Evolutionary conservation across 1,139 yeast genomes (phyloP), one percentile per base, ranked within the genome.

Genomic region (Candida frijolesensis): DNA sequence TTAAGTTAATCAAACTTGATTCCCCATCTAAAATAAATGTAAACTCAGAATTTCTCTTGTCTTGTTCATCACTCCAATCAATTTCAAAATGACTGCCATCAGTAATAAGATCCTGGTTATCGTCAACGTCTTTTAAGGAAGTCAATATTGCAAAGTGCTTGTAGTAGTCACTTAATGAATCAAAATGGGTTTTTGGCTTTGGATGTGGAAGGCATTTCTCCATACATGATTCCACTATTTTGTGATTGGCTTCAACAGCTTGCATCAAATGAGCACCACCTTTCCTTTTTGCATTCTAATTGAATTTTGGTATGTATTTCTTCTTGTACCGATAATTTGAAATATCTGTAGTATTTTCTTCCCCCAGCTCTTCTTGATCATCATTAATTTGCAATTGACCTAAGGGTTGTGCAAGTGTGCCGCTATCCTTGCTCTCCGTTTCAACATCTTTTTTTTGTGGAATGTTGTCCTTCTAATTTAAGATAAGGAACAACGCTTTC

Each of bases 141-240:
- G 85, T 66, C 50, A 84, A 83, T 63, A 78, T 79, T 52, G 87
- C 78, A 71, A 84, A 79, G 57, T 83, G 85, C 55, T 78, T 68
- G 59, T 76, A 80, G 59, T 86, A 85, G 12, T 75, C 71, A 5
- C 71, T 66, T 57, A 84, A 59, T 32, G 76, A 67, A 14, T 78
- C 78, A 57, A 80, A 84, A 0, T 72, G 65, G 37, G 83, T 64
- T 51, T 72, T 72, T 4, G 84, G 80, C 35, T 59, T 60, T 4
- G 60, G 43, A 0, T 76, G 59, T 7, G 76, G 73, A 15, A 51
- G 57, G 48, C 68, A 70, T 38, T 61, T 60, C 12, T 50, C 49
- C 18, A 71, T 62, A n/a, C 66, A 67, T 2, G 62, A 56, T 4
- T 75, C 75, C 9, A 68, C 49, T 7, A 49, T 43, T 10, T 50